A percentile compares a stretch with the other conserved stretches of the same genome.
Conservation (phyloP, 257 asterid species). For the Marsdenia floribunda region DNA sequence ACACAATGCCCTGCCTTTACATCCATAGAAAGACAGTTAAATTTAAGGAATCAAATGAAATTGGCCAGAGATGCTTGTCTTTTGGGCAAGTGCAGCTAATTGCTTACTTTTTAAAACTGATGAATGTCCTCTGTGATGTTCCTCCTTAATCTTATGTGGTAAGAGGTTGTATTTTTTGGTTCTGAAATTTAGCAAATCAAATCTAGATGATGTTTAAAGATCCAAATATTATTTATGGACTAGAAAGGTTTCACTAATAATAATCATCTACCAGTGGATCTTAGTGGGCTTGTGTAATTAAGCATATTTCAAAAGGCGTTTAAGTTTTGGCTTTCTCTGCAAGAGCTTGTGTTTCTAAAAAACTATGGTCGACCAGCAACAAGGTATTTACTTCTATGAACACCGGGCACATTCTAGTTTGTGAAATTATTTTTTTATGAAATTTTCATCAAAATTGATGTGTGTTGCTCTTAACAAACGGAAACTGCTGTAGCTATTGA, state of each 20-base stretch:
- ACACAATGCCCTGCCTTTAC: not conserved
- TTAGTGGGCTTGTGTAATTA: not conserved
- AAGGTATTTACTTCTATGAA: not conserved
- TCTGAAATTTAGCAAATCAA: not conserved
- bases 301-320: not conserved
- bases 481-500: not conserved
- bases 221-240: not conserved
- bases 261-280: not conserved
- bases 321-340: not conserved
- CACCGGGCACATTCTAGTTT: not conserved
- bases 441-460: not conserved
- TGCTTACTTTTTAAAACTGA: not conserved
- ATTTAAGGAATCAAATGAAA: not conserved
- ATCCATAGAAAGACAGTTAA: not conserved
- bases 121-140: not conserved
- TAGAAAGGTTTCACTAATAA: not conserved
- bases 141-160: no score
- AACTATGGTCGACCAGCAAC: slow-evolving; percentile 1
- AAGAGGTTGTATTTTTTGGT: not conserved
- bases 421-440: not conserved
- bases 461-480: not conserved
- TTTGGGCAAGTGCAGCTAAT: not conserved
- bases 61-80: not conserved
- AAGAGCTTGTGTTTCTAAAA: not conserved
- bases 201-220: not conserved